These are phyloP conservation scores for Leucoagaricus sp. DNA, from an alignment of 1,284 basidiomycete genomes.

Conservation along the genomic window DNA sequence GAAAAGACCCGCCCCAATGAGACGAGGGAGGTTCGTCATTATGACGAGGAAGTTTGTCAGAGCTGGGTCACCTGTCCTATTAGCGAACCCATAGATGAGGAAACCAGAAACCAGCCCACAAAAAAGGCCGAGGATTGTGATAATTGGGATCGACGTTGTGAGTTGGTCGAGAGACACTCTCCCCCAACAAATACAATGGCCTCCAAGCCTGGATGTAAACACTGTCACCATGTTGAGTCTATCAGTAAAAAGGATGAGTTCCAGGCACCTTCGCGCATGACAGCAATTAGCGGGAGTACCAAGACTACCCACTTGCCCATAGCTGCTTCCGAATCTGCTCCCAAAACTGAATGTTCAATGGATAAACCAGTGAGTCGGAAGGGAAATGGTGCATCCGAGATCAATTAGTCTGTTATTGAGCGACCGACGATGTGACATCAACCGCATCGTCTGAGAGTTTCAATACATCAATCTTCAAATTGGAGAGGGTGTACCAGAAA, in stretches of 20 bases:
- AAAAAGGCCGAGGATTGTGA: conserved; percentile 81
- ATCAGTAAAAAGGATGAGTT: too few species aligned
- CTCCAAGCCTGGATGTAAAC: conserved; percentile 86
- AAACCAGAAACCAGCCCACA: conserved; percentile 71
- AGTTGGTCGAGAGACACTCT: conserved; percentile 85
- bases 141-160: conserved; percentile 85
- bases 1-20: conserved; percentile 91
- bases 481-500: too few species aligned
- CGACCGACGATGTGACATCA: too few species aligned
- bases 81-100: conserved; percentile 76
- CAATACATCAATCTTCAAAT: too few species aligned
- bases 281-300: conserved; percentile 85
- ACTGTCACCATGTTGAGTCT: too few species aligned
- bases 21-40: conserved; percentile 87
- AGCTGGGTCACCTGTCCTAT: conserved; percentile 62
- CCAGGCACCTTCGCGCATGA: conserved; percentile 79
- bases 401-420: too few species aligned
- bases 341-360: too few species aligned
- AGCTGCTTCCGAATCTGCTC: too few species aligned
- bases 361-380: too few species aligned
- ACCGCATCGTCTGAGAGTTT: too few species aligned
- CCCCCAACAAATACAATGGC: conserved; percentile 89
- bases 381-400: too few species aligned
- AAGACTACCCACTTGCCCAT: conserved; percentile 89
- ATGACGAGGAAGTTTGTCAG: conserved; percentile 81